Evolutionary conservation across 306 rosid species (phyloP).

Genomic region (Trifolium fragiferum): DNA sequence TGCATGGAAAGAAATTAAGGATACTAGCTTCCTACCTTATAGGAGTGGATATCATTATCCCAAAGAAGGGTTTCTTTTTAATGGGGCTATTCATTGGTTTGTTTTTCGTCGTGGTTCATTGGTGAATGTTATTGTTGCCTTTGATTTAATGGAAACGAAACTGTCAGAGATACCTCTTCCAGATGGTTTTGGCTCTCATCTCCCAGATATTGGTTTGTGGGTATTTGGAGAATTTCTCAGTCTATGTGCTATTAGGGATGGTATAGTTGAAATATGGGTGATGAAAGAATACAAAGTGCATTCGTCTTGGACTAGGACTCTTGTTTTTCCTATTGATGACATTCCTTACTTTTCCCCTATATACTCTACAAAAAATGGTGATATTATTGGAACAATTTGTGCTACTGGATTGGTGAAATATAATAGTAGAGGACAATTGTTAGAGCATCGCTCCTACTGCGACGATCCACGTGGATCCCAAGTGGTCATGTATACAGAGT

Average conservation of each 20-base stretch:
- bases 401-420: constrained; percentile 14
- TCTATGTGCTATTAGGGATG: neutral
- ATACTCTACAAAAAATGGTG: constrained; percentile 23
- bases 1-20: neutral
- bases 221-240: constrained; percentile 24
- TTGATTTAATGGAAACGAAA: constrained; percentile 21
- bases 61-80: neutral
- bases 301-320: constrained; percentile 41
- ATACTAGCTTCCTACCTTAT: neutral
- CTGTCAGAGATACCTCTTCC: constrained; percentile 19
- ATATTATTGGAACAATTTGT: constrained; percentile 13
- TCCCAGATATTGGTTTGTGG: neutral
- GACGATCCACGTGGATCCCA: too few species aligned
- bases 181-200: neutral
- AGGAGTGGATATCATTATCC: too few species aligned
- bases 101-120: neutral
- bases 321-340: neutral
- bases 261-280: constrained; percentile 25
- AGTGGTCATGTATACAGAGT: constrained; percentile 20
- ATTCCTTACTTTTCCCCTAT: neutral
- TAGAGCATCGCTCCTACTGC: neutral
- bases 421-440: neutral
- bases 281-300: constrained; percentile 38
- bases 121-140: constrained; percentile 18
- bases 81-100: constrained; percentile 36